These are phyloP conservation scores for Candida anutae DNA, from an alignment of 1,139 yeast species.

Conservation along the genomic window DNA sequence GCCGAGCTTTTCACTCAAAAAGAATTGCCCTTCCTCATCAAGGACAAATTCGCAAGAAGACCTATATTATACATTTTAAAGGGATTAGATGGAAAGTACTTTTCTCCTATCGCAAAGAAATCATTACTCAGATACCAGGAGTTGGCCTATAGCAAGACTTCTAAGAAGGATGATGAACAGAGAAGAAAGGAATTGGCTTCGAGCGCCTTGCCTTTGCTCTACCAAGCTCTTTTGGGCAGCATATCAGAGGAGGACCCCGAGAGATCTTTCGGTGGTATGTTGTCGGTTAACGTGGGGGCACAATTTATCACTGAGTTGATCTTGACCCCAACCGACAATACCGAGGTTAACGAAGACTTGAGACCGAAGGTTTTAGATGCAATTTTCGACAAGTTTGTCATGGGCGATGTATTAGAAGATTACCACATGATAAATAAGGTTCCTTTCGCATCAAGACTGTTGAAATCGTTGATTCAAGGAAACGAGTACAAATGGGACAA, in stretches of 20 bases:
- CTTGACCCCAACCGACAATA: constrained; percentile 42
- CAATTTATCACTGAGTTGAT: constrained; percentile 77
- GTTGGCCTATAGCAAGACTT: constrained; percentile 58
- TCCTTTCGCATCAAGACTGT: constrained; percentile 69
- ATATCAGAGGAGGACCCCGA: constrained; percentile 22
- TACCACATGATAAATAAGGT: constrained; percentile 56
- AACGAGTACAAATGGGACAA: constrained; percentile 48
- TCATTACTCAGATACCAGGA: constrained; percentile 55
- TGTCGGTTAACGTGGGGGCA: constrained; percentile 69
- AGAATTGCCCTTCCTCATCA: constrained; percentile 48
- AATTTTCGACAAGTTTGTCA: constrained; percentile 46
- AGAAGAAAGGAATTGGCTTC: constrained; percentile 66
- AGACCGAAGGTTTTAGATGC: constrained; percentile 49
- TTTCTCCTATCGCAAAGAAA: constrained; percentile 60
- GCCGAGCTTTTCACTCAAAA: constrained; percentile 51
- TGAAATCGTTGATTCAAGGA: constrained; percentile 78
- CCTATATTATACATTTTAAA: constrained; percentile 77
- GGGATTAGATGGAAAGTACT: constrained; percentile 78
- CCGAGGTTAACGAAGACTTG: constrained; percentile 32
- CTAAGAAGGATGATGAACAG: constrained; percentile 77
- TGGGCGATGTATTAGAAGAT: constrained; percentile 67
- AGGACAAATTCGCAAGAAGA: constrained; percentile 78
- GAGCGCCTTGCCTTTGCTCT: constrained; percentile 60
- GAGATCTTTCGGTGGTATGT: constrained; percentile 26
- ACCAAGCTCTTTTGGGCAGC: constrained; percentile 44